Evolutionary conservation across 2,329 filamentous ascomycete species (phyloP), one percentile per base, ranked within the genome.

Genomic region (Fusarium solani-melongenae): DNA sequence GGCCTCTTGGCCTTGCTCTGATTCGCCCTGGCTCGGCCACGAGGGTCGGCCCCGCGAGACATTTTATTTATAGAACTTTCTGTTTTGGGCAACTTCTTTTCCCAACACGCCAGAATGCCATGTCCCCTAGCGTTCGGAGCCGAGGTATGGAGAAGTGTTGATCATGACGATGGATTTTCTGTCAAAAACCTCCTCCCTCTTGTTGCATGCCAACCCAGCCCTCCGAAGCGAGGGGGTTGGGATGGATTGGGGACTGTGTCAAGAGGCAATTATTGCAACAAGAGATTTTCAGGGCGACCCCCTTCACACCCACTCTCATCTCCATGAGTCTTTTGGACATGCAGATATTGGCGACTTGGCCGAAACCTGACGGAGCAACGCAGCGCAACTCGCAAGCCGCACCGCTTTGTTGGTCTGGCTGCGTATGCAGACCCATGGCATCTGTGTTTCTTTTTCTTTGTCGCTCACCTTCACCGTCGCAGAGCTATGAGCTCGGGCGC

Each of bases 21-120:
- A 74, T 73, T 73, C 67, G 70, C 56, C 67, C n/a, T 36, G 34
- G 53, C 24, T 33, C 61, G 38, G 60, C 59, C 71, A 71, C 61
- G 65, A 66, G 65, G 55, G 65, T 55, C 60, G 11, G 53, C 67
- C 66, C 63, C 55, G 51, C 55, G 51, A 62, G 74, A 67, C 72
- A 38, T 53, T 38, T 57, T 57, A 76, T 70, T 71, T 76, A 70
- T 76, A 76, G 72, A 76, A 74, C 61, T 70, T 17, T 62, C 64
- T 27, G 64, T 69, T 57, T 58, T 24, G 53, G 55, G 59, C 31
- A 24, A 38, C 39, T 36, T 51, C 22, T 24, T 38, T 38, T 57
- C 53, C 36, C 24, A 24, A 22, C 34, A 22, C 46, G 60, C 41
- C 41, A 41, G 27, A 31, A 59, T 59, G 56, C 36, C 36, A 59